phyloP scores from a whole-genome alignment of 139 green algal species.

The Chloropicon primus region DNA sequence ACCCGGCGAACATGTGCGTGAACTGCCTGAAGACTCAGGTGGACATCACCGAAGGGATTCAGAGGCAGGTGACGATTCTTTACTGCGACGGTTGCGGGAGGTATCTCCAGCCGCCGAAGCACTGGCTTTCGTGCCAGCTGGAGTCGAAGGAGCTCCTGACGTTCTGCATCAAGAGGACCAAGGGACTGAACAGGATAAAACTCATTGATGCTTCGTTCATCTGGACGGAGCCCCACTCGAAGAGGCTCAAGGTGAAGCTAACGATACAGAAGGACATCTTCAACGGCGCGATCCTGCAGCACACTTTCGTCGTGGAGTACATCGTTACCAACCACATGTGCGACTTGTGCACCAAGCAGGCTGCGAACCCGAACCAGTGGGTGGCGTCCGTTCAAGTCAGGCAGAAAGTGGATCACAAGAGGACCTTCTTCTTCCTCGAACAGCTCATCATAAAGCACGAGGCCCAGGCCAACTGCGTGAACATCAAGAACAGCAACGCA shows the following conservation, averaged over 20 bases:
- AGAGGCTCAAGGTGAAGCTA: conserved; percentile 88
- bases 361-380: conserved; percentile 91
- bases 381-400: conserved; percentile 72
- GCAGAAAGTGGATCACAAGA: conserved; percentile 94
- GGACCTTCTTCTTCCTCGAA: conserved; percentile 97
- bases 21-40: conserved; percentile 91
- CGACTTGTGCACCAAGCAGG: conserved; percentile 63
- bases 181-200: conserved; percentile 82
- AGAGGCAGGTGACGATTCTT: conserved; percentile 52
- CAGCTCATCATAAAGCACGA: conserved; percentile 93
- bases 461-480: conserved; percentile 48
- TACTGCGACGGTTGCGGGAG: conserved; percentile 83
- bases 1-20: conserved; percentile 97
- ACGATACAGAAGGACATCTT: conserved; percentile 89
- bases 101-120: conserved; percentile 89
- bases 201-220: conserved; percentile 97
- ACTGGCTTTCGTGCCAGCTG: conserved; percentile 79
- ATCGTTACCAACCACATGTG: conserved; percentile 93
- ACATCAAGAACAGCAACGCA: conserved; percentile 15
- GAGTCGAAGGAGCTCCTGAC: conserved; percentile 95
- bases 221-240: conserved; percentile 97
- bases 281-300: conserved; percentile 94
- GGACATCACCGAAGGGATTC: conserved; percentile 91
- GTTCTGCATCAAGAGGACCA: conserved; percentile 89
- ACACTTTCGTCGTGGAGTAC: conserved; percentile 90